These are phyloP conservation scores for Rhodotorula sp. DNA, from an alignment of 1,284 basidiomycete species.

Conservation along the genomic window DNA sequence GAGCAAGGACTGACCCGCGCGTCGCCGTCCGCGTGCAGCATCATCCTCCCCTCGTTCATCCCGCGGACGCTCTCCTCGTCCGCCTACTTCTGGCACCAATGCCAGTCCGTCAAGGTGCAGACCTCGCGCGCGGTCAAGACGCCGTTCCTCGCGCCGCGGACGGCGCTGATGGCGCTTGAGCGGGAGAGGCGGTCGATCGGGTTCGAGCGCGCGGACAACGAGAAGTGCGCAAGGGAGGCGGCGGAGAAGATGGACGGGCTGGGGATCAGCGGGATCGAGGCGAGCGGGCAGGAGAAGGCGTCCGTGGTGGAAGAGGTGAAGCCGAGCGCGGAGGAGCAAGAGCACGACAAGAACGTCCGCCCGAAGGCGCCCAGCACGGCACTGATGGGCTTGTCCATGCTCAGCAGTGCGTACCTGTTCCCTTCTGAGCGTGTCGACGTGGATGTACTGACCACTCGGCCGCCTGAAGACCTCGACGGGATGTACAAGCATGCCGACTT, in stretches of 20 bases:
- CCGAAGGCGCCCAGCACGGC: slow-evolving; percentile 56
- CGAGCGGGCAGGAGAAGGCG: not conserved
- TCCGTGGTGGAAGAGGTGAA: not conserved
- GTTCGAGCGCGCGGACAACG: slow-evolving; percentile 73
- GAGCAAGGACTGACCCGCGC: not conserved
- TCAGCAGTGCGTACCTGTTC: slow-evolving; percentile 58
- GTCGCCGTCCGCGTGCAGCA: slow-evolving; percentile 53
- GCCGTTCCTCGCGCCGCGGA: slow-evolving; percentile 62
- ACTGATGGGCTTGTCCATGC: slow-evolving; percentile 70
- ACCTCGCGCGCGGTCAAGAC: slow-evolving; percentile 64
- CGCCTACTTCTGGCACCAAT: slow-evolving; percentile 70
- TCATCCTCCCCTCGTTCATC: slow-evolving; percentile 69
- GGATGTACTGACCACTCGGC: not conserved
- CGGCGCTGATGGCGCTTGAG: slow-evolving; percentile 65
- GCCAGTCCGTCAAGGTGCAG: slow-evolving; percentile 66
- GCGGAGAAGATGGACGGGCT: slow-evolving; percentile 4
- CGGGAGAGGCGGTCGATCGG: slow-evolving; percentile 62
- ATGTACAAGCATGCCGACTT: slow-evolving; percentile 69
- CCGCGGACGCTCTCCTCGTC: slow-evolving; percentile 40
- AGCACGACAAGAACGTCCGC: slow-evolving; percentile 39
- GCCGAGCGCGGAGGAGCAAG: not conserved
- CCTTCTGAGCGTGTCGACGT: not conserved
- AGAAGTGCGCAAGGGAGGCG: not conserved
- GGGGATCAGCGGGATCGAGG: slow-evolving; percentile 8
- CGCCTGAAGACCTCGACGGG: slow-evolving; percentile 56